A percentile compares a stretch with the other conserved stretches of the same genome.
Conservation (phyloP, 75 land plant species). For the Isoetes taiwanensis region DNA sequence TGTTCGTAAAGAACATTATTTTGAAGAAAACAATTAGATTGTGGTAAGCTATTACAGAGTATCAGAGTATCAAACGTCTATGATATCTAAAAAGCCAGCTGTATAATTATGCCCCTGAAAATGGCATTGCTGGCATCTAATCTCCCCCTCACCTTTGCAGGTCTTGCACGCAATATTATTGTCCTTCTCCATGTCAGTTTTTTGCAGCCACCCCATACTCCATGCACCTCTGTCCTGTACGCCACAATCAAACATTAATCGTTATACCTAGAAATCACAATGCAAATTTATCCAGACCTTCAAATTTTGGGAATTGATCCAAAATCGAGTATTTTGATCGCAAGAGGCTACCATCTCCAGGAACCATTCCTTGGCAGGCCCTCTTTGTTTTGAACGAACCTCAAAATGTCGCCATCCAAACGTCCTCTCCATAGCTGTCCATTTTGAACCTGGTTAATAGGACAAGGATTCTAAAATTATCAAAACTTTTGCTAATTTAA, state of each 20-base stretch:
- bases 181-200: conserved; percentile 9
- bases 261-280: neutral
- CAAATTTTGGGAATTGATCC: conserved; percentile 33
- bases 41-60: too few species aligned
- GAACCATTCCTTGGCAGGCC: conserved; percentile 37
- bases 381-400: conserved; percentile 22
- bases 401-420: conserved; percentile 36
- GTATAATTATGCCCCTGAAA: too few species aligned
- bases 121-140: too few species aligned
- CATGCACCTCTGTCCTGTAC: conserved; percentile 37
- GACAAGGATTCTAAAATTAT: neutral
- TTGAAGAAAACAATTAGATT: too few species aligned
- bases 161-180: conserved; percentile 21
- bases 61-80: too few species aligned
- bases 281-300: conserved; percentile 20
- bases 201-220: conserved; percentile 43
- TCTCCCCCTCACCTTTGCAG: conserved; percentile 34
- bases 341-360: conserved; percentile 39
- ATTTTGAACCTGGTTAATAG: conserved; percentile 22
- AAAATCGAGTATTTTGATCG: conserved; percentile 30
- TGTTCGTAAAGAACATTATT: too few species aligned
- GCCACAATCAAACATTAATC: neutral
- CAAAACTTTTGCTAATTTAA: too few species aligned
- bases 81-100: too few species aligned
- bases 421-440: conserved; percentile 40